These are phyloP conservation scores for Psidium friedrichsthalianum DNA, from an alignment of 345 rosid species.

Conservation along the genomic window DNA sequence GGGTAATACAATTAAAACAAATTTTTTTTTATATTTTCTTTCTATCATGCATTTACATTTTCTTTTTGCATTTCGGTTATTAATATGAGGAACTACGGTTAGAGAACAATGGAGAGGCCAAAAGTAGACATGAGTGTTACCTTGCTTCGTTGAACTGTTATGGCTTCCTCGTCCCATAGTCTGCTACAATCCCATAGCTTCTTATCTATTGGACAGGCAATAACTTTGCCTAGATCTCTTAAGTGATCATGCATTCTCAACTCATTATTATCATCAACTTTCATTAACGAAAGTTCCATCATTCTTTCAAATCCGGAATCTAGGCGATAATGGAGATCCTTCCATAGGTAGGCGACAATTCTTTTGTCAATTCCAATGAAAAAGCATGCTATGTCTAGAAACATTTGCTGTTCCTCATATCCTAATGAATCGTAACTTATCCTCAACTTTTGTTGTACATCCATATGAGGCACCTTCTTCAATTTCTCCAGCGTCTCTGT, in stretches of 20 bases:
- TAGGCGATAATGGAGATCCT: neutral
- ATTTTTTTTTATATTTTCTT: too few relatives aligned
- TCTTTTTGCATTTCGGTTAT: neutral
- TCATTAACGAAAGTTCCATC: neutral
- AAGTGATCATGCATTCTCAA: neutral
- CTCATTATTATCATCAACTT: neutral
- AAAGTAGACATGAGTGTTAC: neutral
- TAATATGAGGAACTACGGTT: neutral
- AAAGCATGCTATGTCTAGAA: neutral
- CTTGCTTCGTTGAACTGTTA: neutral
- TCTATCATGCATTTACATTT: too few relatives aligned
- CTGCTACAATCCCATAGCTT: neutral
- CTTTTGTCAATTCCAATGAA: neutral
- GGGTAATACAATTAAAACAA: too few relatives aligned
- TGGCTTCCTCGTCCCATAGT: neutral
- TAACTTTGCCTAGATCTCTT: neutral
- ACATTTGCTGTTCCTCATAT: neutral
- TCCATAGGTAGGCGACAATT: neutral
- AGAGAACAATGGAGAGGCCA: too few relatives aligned
- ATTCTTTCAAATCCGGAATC: accelerated
- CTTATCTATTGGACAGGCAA: neutral
- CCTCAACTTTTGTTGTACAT: neutral
- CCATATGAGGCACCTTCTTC: neutral
- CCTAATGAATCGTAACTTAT: neutral
- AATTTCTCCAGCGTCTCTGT: neutral